phyloP scores from a whole-genome alignment of 106 monocot species.

The Posidonia australis region DNA sequence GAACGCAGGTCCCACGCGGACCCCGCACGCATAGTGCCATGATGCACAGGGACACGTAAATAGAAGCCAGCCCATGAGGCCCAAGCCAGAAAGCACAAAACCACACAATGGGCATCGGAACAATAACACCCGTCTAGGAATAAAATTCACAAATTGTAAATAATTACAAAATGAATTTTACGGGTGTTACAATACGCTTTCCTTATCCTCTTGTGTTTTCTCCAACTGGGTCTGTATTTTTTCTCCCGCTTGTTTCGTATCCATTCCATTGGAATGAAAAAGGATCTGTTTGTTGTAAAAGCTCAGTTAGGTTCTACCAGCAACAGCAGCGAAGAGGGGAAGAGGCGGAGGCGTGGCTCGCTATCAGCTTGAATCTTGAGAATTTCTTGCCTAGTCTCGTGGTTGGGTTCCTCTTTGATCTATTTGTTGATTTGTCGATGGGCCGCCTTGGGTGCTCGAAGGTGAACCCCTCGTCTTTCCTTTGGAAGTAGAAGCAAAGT shows the following conservation, averaged over 20 bases:
- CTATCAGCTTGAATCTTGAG: constrained; percentile 45
- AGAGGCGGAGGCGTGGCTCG: constrained; percentile 74
- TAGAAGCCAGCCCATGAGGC: too few relatives aligned
- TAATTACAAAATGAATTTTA: too few relatives aligned
- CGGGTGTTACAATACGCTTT: too few relatives aligned
- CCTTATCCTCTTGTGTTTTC: neutral
- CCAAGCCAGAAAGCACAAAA: too few relatives aligned
- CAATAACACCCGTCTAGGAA: too few relatives aligned
- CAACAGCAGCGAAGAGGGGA: constrained; percentile 25
- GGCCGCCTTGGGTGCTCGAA: neutral
- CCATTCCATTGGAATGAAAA: neutral
- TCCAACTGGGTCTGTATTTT: neutral
- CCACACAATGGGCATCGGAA: too few relatives aligned
- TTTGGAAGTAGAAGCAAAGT: constrained; percentile 18
- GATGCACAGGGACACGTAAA: too few relatives aligned
- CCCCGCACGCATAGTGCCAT: too few relatives aligned
- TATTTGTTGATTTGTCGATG: constrained; percentile 50
- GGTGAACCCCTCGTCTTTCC: constrained; percentile 6
- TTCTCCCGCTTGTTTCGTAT: neutral
- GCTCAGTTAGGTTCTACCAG: neutral
- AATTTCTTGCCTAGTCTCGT: constrained; percentile 72
- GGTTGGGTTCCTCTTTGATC: constrained; percentile 70
- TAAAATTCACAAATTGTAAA: too few relatives aligned
- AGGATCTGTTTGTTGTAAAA: neutral
- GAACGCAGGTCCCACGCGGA: too few relatives aligned